These are phyloP conservation scores for Alternaria sp. DNA, from an alignment of 2,329 filamentous ascomycete species.

Conservation along the genomic window DNA sequence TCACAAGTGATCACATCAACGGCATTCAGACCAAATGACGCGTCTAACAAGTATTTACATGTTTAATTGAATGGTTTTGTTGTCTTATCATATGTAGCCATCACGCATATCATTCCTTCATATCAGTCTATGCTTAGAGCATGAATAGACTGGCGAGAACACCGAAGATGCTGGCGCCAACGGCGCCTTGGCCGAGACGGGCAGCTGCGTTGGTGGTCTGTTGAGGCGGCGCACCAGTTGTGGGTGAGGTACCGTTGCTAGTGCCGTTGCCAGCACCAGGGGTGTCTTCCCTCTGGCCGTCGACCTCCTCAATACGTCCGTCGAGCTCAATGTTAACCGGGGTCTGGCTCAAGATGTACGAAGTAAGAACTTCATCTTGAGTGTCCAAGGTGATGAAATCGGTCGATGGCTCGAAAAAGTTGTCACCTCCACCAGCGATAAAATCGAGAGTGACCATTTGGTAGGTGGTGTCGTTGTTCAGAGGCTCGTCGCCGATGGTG, in stretches of 20 bases:
- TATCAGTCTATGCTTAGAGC: constrained; percentile 15
- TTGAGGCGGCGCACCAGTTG: constrained; percentile 17
- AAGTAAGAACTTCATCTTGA: constrained; percentile 63
- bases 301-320: constrained; percentile 54
- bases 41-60: not conserved
- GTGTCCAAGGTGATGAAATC: constrained; percentile 62
- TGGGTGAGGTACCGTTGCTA: constrained; percentile 27
- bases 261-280: constrained; percentile 26
- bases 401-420: constrained; percentile 59
- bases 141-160: constrained; percentile 22
- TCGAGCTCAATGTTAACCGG: constrained; percentile 63
- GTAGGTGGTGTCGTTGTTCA: constrained; percentile 62
- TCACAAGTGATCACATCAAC: too few relatives aligned
- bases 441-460: constrained; percentile 71
- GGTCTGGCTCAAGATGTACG: constrained; percentile 60
- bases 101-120: not conserved
- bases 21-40: too few relatives aligned
- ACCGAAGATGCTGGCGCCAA: constrained; percentile 19
- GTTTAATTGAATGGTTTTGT: not conserved
- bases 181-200: constrained; percentile 13
- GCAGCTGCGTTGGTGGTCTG: constrained; percentile 23
- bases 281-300: constrained; percentile 25
- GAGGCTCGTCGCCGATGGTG: constrained; percentile 58
- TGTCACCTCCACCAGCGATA: constrained; percentile 67
- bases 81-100: not conserved